Evolutionary conservation across 768 basidiomycete genomes (phyloP).

Genomic region (Hygrocybe punicea): DNA sequence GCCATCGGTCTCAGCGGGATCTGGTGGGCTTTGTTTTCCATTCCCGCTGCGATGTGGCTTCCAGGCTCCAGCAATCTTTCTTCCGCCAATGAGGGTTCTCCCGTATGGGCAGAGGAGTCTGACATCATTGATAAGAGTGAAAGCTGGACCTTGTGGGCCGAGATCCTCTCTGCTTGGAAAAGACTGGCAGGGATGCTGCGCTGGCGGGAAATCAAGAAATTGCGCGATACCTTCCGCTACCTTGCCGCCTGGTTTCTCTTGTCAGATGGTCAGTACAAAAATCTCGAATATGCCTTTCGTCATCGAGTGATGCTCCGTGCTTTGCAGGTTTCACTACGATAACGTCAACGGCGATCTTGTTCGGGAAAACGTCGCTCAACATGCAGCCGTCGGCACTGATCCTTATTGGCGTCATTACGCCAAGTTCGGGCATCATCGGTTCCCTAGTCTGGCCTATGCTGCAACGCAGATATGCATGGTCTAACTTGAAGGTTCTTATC

Average conservation of each 20-base stretch:
- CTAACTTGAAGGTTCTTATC: constrained; percentile 65
- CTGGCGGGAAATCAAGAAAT: constrained; percentile 65
- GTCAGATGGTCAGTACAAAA: constrained; percentile 65
- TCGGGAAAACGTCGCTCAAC: constrained; percentile 82
- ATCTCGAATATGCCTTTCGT: not conserved
- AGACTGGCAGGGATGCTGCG: constrained; percentile 71
- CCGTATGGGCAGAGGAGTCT: constrained; percentile 18
- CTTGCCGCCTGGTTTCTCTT: constrained; percentile 93
- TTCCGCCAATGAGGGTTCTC: constrained; percentile 3
- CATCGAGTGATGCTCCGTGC: not conserved
- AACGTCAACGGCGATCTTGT: constrained; percentile 86
- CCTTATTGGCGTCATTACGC: constrained; percentile 75
- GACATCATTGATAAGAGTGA: constrained; percentile 17
- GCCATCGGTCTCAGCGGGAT: constrained; percentile 82
- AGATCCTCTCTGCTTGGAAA: constrained; percentile 71
- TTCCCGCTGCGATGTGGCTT: constrained; percentile 75
- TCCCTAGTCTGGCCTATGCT: constrained; percentile 77
- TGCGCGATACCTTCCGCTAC: constrained; percentile 84
- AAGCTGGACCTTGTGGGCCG: constrained; percentile 45
- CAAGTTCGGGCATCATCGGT: constrained; percentile 74
- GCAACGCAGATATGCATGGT: constrained; percentile 61
- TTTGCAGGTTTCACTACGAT: constrained; percentile 84
- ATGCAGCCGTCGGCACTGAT: constrained; percentile 78
- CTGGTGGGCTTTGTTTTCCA: constrained; percentile 83
- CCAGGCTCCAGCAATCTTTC: constrained; percentile 38